Base-by-base conservation (phyloP, 345 rosid species). In the Arabis hirsuta region DNA sequence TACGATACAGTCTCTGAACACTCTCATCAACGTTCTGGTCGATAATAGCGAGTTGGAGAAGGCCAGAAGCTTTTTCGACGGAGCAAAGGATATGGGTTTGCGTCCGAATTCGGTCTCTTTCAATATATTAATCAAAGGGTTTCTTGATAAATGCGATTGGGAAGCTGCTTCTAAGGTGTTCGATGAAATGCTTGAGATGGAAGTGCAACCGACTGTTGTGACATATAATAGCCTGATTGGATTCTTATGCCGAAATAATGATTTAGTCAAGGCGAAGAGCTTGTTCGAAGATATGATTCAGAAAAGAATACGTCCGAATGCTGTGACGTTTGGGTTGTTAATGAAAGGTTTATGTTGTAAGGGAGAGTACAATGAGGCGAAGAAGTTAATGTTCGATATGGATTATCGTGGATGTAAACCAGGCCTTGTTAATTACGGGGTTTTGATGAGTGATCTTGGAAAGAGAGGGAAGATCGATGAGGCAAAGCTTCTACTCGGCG, bases 351-450 rank as follows among this genome's bases (percentile, higher is more conserved):
- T 87, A 76, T 94, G 98, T 64, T 36, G 53, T 10, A 43, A 38
- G 3, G 96, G 86, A 5, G 88, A 86, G 68, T 79, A 81, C 31
- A 74, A 69, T 41, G 91, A 83, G 81, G 97, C 97, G 0, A 82
- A 81, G 73, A 90, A 86, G 74, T 2, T 90, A 78, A 81, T 90
- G 86, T 90, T 90, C 3, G 98, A 91, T 72, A 91, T 94, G 98
- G 98, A 88, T 36, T 94, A 94, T 73, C 76, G 76, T 68, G 95
- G 97, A 3, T 94, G 98, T 75, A 91, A 87, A 63, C 91, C 92
- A 0, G 56, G 66, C 12, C 64, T 77, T 6, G 66, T 87, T 7
- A 94, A 94, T 58, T 93, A 79, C 45, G 96, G 97, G 14, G 83
- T 91, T 71, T 77, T 94, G 88, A 83, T 91, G 88, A 86, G 62